A percentile compares a stretch with the other conserved stretches of the same genome.
phyloP scores from a whole-genome alignment of 2,329 filamentous ascomycete species.

The Phialophora tarda region DNA sequence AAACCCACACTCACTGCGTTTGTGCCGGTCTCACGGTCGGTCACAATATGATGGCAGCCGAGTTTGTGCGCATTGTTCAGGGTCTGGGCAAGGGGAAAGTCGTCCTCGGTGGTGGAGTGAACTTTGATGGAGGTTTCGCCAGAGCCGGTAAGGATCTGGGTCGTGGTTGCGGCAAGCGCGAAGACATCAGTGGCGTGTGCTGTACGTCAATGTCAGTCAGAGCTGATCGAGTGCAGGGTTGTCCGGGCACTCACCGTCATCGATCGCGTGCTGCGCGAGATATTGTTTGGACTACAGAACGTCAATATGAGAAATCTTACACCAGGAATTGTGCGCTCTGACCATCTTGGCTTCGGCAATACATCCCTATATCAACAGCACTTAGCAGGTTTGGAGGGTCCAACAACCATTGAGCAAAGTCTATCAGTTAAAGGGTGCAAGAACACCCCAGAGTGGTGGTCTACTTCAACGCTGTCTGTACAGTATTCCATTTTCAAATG shows the following conservation, averaged over 20 bases:
- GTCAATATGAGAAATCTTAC: conserved; percentile 21
- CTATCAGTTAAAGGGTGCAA: neutral
- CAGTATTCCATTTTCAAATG: conserved; percentile 25
- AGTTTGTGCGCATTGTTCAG: conserved; percentile 81
- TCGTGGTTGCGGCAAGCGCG: conserved; percentile 75
- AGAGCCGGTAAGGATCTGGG: conserved; percentile 78
- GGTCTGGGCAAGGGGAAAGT: conserved; percentile 79
- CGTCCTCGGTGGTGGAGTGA: conserved; percentile 74
- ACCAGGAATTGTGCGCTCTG: neutral
- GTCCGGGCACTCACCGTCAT: conserved; percentile 67
- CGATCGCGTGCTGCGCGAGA: conserved; percentile 86
- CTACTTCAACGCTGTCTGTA: neutral
- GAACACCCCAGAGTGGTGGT: neutral
- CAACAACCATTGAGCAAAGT: neutral
- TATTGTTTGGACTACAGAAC: conserved; percentile 89
- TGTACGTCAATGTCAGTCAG: conserved; percentile 48
- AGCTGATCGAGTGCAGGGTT: conserved; percentile 34
- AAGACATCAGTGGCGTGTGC: conserved; percentile 87
- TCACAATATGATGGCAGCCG: conserved; percentile 87
- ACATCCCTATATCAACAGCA: neutral
- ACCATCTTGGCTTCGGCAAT: conserved; percentile 27
- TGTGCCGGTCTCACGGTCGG: conserved; percentile 67
- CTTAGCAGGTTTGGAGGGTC: conserved; percentile 3
- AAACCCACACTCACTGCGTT: conserved; percentile 85
- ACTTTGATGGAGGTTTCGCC: conserved; percentile 82